Evolutionary conservation across 371 early-diverging fungal species (phyloP).

Genomic region (Chytridiales sp.): DNA sequence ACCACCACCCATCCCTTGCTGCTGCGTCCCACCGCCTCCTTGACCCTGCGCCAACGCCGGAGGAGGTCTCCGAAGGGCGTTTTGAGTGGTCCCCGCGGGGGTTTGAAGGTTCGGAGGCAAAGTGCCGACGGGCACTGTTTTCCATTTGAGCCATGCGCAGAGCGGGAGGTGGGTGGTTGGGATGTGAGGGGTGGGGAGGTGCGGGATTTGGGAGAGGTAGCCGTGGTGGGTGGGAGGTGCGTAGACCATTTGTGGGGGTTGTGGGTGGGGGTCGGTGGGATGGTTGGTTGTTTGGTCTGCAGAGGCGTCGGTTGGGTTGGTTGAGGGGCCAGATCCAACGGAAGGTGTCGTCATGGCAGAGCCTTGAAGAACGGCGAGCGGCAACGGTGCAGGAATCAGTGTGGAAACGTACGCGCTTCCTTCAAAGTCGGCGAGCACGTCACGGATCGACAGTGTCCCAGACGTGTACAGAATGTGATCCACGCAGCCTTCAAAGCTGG

Average conservation of each 20-base stretch:
- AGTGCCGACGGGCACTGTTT: slow-evolving; percentile 29
- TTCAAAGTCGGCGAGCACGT: slow-evolving; percentile 13
- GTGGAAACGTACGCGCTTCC: too few relatives aligned
- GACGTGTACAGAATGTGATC: slow-evolving; percentile 32
- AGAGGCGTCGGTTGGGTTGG: too few relatives aligned
- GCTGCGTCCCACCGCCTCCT: not conserved
- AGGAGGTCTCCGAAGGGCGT: too few relatives aligned
- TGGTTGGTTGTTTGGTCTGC: not conserved
- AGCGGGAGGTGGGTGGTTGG: slow-evolving; percentile 29
- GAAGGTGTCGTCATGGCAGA: too few relatives aligned
- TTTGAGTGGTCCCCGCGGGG: too few relatives aligned
- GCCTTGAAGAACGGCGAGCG: too few relatives aligned
- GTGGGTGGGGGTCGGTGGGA: not conserved
- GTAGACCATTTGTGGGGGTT: not conserved
- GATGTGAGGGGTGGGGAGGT: slow-evolving; percentile 18
- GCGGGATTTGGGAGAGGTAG: slow-evolving; percentile 17
- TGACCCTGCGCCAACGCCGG: too few relatives aligned
- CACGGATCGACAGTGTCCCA: slow-evolving; percentile 19
- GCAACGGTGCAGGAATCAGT: too few relatives aligned
- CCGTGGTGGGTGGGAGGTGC: not conserved
- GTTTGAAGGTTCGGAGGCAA: not conserved
- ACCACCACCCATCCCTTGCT: slow-evolving; percentile 11
- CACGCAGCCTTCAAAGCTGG: slow-evolving; percentile 21
- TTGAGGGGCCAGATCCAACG: too few relatives aligned
- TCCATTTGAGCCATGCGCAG: slow-evolving; percentile 31